Conservation (phyloP, 139 green algal genomes). For the Dunaliella primolecta region DNA sequence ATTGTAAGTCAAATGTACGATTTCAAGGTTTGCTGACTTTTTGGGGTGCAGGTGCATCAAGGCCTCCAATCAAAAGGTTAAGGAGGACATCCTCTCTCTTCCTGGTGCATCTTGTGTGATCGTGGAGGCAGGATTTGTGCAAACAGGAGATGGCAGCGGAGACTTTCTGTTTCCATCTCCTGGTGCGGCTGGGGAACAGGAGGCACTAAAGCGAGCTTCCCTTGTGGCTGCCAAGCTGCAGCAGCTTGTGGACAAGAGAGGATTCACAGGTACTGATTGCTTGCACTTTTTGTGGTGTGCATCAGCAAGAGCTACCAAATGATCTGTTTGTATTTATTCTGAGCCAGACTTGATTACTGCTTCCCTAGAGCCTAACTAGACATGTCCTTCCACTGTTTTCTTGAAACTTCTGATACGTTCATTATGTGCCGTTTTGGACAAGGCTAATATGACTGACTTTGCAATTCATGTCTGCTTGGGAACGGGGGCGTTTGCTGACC, state of each 20-base stretch:
- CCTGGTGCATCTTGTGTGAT: slow-evolving; percentile 21
- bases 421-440: no score
- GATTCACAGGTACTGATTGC: slow-evolving; percentile 12
- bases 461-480: no score
- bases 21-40: background rate
- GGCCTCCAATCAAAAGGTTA: slow-evolving; percentile 24
- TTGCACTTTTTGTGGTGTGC: background rate
- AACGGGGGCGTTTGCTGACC: no score
- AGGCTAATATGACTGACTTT: no score
- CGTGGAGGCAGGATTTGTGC: slow-evolving; percentile 19
- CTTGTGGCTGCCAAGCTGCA: slow-evolving; percentile 19
- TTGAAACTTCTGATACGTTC: no score
- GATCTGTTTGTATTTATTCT: no score
- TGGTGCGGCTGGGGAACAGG: background rate
- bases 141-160: background rate
- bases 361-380: no score
- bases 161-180: background rate
- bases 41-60: slow-evolving; percentile 1
- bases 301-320: no score
- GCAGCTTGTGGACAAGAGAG: slow-evolving; percentile 14
- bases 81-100: slow-evolving; percentile 17
- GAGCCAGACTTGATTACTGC: no score
- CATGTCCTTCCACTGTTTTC: no score
- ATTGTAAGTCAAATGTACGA: no score
- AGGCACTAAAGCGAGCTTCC: background rate